A percentile compares a stretch with the other conserved stretches of the same genome.
Evolutionary conservation across 2,329 filamentous ascomycete genomes (phyloP).

Genomic region (Monilinia fructigena): DNA sequence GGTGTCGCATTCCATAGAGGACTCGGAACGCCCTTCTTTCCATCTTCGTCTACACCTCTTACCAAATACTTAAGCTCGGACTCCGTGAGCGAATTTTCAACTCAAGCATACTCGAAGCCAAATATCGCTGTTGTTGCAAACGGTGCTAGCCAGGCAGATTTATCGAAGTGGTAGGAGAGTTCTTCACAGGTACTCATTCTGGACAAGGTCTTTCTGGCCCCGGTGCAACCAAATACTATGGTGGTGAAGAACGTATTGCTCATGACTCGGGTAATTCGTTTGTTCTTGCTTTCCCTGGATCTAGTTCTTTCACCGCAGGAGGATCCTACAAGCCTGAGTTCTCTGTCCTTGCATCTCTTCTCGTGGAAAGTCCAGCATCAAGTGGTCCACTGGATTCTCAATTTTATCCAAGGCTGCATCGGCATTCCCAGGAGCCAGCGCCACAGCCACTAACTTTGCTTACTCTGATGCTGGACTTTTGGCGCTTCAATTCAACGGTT

Average conservation of each 20-base stretch:
- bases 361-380: conserved; percentile 87
- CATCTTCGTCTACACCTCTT: conserved; percentile 68
- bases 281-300: conserved; percentile 90
- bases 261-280: conserved; percentile 76
- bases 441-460: conserved; percentile 72
- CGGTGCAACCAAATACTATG: conserved; percentile 79
- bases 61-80: conserved; percentile 78
- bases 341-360: conserved; percentile 80
- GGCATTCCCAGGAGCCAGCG: conserved; percentile 62
- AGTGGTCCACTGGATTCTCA: conserved; percentile 93
- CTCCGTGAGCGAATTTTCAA: conserved; percentile 72
- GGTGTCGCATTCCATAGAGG: conserved; percentile 88
- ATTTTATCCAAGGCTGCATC: conserved; percentile 78
- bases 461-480: conserved; percentile 96
- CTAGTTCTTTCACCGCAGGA: conserved; percentile 66
- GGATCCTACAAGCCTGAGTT: conserved; percentile 85
- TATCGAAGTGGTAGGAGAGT: conserved; percentile 88
- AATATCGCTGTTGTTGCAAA: conserved; percentile 92
- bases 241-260: conserved; percentile 88
- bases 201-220: conserved; percentile 54
- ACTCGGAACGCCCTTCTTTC: conserved; percentile 76
- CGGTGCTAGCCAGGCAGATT: conserved; percentile 71
- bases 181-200: conserved; percentile 73
- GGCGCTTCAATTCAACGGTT: conserved; percentile 75
- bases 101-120: conserved; percentile 78